Evolutionary conservation across 768 basidiomycete species (phyloP).

Genomic region (Kwoniella pini): DNA sequence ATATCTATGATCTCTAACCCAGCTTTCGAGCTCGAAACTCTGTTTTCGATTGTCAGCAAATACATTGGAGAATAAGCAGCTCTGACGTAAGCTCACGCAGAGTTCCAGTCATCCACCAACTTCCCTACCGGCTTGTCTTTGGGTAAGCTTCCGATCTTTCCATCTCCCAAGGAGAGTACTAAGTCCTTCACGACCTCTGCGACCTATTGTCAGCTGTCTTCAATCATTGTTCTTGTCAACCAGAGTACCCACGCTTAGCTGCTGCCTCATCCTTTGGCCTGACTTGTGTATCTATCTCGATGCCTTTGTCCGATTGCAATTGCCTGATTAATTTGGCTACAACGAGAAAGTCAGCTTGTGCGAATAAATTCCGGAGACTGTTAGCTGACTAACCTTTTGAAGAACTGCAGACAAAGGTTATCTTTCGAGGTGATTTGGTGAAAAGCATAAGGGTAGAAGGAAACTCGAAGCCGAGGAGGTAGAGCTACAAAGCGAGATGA

Average conservation of each 20-base stretch:
- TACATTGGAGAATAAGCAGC: neutral
- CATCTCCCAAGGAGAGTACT: slow-evolving; percentile 57
- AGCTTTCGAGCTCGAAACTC: slow-evolving; percentile 59
- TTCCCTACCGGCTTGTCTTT: slow-evolving; percentile 88
- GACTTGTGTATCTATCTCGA: slow-evolving; percentile 72
- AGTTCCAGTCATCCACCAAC: slow-evolving; percentile 81
- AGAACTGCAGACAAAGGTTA: slow-evolving; percentile 79
- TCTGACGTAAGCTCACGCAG: slow-evolving; percentile 52
- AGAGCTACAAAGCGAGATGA: slow-evolving; percentile 65
- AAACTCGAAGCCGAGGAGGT: slow-evolving; percentile 96
- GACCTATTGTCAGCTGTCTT: slow-evolving; percentile 57
- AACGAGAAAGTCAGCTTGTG: neutral
- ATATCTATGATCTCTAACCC: slow-evolving; percentile 81
- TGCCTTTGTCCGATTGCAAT: slow-evolving; percentile 60
- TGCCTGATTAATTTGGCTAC: slow-evolving; percentile 84
- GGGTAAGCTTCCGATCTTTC: slow-evolving; percentile 64
- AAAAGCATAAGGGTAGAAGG: slow-evolving; percentile 89
- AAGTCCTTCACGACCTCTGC: slow-evolving; percentile 72
- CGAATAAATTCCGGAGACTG: neutral
- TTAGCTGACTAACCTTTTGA: slow-evolving; percentile 70
- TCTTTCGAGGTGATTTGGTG: slow-evolving; percentile 60
- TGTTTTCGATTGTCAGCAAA: slow-evolving; percentile 5
- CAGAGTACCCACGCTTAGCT: slow-evolving; percentile 21
- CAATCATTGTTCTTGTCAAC: neutral
- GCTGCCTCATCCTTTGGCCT: slow-evolving; percentile 52